These are phyloP conservation scores for Globisporangium emineosum DNA, from an alignment of 352 stramenopile genomes.

Conservation along the genomic window DNA sequence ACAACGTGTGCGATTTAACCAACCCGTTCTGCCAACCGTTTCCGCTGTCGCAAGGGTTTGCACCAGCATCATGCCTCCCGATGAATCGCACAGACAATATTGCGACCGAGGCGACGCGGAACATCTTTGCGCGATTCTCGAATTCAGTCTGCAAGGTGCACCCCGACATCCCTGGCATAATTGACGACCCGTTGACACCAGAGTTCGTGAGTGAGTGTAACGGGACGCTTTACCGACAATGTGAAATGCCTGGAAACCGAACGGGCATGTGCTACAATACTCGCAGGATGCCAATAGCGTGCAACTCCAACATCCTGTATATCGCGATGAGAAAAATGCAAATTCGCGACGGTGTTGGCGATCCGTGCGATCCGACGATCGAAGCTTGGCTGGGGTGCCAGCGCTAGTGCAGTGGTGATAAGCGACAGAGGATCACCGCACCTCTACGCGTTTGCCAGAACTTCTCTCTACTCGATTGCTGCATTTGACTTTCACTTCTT, in stretches of 20 bases:
- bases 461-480: conserved; percentile 1
- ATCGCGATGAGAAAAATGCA: conserved; percentile 1
- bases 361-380: not conserved
- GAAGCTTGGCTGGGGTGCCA: conserved; percentile 5
- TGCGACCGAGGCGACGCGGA: not conserved
- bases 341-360: not conserved
- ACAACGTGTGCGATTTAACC: conserved; percentile 10
- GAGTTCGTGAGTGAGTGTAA: not conserved
- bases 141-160: not conserved
- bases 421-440: not conserved
- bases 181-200: not conserved
- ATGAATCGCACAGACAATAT: conserved; percentile 2
- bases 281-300: not conserved
- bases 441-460: not conserved
- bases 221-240: not conserved
- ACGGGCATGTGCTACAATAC: conserved; percentile 8
- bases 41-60: not conserved
- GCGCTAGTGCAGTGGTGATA: not conserved
- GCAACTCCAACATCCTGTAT: not conserved
- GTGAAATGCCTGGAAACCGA: not conserved
- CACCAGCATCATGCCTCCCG: not conserved
- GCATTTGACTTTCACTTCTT: conserved; percentile 3
- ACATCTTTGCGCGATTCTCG: conserved; percentile 3
- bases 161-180: not conserved
- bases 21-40: conserved; percentile 6